Percentiles rank a stretch among this genome's conserved stretches.
These are phyloP conservation scores for Prosopis cineraria DNA, from an alignment of 306 rosid genomes.

Conservation along the genomic window DNA sequence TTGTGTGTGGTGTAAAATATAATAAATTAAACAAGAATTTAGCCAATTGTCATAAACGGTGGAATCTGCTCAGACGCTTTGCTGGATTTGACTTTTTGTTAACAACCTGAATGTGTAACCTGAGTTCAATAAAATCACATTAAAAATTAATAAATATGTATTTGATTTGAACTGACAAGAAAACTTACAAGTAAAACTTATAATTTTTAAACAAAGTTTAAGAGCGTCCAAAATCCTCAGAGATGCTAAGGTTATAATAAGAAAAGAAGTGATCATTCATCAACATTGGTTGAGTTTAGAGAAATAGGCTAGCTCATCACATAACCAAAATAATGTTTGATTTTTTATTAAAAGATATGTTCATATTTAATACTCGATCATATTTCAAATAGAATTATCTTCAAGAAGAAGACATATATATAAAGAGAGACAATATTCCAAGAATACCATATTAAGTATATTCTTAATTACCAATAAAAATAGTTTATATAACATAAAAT, in stretches of 20 bases:
- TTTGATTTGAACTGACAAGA: not conserved
- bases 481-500: no score
- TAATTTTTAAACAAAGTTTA: not conserved
- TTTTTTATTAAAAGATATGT: no score
- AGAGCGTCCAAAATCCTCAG: not conserved
- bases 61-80: not conserved
- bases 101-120: not conserved
- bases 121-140: not conserved
- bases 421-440: no score
- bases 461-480: no score
- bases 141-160: not conserved
- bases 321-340: no score
- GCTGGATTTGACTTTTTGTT: not conserved
- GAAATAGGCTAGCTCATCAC: no score
- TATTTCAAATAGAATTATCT: no score
- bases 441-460: no score
- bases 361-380: no score
- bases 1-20: not conserved
- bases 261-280: constrained; percentile 17
- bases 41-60: not conserved
- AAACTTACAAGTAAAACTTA: no score
- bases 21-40: not conserved
- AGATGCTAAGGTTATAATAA: constrained; percentile 40
- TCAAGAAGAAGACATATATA: no score
- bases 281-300: no score